These are phyloP conservation scores for Rhodocollybia butyracea DNA, from an alignment of 768 basidiomycete genomes.

Conservation along the genomic window DNA sequence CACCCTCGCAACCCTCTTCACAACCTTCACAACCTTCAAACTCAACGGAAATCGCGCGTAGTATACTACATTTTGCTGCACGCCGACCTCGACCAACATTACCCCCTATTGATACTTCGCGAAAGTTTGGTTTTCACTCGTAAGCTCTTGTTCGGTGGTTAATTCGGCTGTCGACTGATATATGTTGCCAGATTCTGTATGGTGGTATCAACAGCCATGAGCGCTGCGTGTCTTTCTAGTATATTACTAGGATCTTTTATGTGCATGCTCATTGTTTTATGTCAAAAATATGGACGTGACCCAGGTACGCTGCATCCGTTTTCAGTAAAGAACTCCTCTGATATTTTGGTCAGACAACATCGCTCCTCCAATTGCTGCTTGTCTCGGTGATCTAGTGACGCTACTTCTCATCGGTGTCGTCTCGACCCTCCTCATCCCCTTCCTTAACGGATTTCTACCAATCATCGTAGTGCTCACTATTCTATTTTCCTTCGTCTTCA, in stretches of 20 bases:
- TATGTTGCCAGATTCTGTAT: slow-evolving; percentile 58
- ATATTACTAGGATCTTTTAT: slow-evolving; percentile 89
- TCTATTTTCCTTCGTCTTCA: slow-evolving; percentile 43
- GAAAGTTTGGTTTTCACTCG: slow-evolving; percentile 37
- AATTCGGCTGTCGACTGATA: background rate
- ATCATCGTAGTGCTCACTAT: slow-evolving; percentile 50
- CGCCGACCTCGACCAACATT: slow-evolving; percentile 21
- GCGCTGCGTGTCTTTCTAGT: slow-evolving; percentile 74
- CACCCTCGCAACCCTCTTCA: no score
- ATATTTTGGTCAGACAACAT: slow-evolving; percentile 71
- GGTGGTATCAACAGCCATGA: slow-evolving; percentile 77
- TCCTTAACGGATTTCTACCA: slow-evolving; percentile 64
- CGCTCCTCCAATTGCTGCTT: slow-evolving; percentile 89
- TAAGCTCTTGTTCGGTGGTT: slow-evolving; percentile 17
- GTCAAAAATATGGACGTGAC: slow-evolving; percentile 71
- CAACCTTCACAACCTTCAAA: slow-evolving; percentile 2
- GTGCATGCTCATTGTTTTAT: slow-evolving; percentile 78
- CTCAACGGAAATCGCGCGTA: slow-evolving; percentile 5
- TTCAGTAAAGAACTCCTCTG: background rate
- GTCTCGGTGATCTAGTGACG: slow-evolving; percentile 90
- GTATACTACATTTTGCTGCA: background rate
- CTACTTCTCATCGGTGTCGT: slow-evolving; percentile 76
- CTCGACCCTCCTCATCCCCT: slow-evolving; percentile 67
- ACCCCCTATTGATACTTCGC: slow-evolving; percentile 22
- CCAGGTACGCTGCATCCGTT: slow-evolving; percentile 56